Evolutionary conservation across 495 filamentous ascomycete genomes (phyloP), one percentile per base, ranked within the genome.

Genomic region (Lasiosphaeris hirsuta): DNA sequence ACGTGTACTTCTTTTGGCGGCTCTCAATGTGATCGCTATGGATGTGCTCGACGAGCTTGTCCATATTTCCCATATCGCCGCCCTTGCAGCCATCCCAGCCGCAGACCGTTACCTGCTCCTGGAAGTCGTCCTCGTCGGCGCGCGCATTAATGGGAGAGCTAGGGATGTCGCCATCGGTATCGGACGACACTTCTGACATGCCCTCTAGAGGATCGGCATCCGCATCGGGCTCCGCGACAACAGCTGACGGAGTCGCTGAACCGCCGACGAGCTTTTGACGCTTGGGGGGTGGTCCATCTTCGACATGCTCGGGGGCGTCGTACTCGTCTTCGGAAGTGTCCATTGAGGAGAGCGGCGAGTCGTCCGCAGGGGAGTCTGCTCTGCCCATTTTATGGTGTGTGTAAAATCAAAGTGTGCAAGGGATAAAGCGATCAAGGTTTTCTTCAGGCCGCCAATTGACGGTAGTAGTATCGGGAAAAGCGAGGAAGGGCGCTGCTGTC

Each of bases 21-120:
- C 79, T 84, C 57, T 91, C 90, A 69, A 96, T 94, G 68, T 98
- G 94, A 53, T 90, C 89, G 63, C 89, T 86, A 69, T 97, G 93
- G 48, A 98, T 90, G 71, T 98, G 94, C 59, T 89, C 81, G 53
- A 98, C 95, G 51, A 98, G 73, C 59, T 80, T 86, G 71, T 98
- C 94, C 90, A 97, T 97, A 67, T 97, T 94, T 0, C 85, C 83
- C 61, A 94, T 65, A 64, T 96, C 90, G 48, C 89, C 89, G 6
- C 74, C 86, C 33, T 77, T 76, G 70, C 94, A 98, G 51, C 88
- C 90, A 45, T 91, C 87, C 94, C 94, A 98, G 23, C 82, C 81
- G 71, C 94, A 98, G 34, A 86, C 72, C 3, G 90, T 95, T 53
- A 97, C 85, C 69, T 97, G 95, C 61, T 96, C 94, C 62, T 88